phyloP scores from a whole-genome alignment of 352 stramenopile species.

The Globisporangium ultimum region DNA sequence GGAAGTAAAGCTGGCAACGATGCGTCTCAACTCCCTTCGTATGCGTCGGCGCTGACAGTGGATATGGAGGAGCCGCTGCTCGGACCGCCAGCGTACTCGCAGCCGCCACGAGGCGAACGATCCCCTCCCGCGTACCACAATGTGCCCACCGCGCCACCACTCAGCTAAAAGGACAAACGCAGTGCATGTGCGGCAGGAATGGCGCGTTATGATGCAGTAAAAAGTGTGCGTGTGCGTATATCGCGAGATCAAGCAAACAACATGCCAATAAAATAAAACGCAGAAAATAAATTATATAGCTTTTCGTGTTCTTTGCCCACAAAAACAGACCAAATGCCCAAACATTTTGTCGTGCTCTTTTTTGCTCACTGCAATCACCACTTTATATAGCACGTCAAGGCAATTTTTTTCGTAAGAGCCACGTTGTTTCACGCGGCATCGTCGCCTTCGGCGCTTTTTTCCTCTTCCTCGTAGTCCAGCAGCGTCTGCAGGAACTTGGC shows the following conservation, averaged over 20 bases:
- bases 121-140: slow-evolving; percentile 51
- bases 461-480: slow-evolving; percentile 53
- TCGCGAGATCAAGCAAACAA: too few species aligned
- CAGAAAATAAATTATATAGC: too few species aligned
- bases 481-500: slow-evolving; percentile 45
- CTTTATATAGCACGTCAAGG: too few species aligned
- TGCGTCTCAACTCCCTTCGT: slow-evolving; percentile 15
- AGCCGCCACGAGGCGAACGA: slow-evolving; percentile 28
- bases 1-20: too few species aligned
- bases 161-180: slow-evolving; percentile 19
- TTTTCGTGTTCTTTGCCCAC: too few species aligned
- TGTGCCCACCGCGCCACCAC: slow-evolving; percentile 59
- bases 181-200: too few species aligned
- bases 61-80: slow-evolving; percentile 75
- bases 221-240: too few species aligned
- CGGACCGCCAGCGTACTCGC: slow-evolving; percentile 29
- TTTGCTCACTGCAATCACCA: slow-evolving; percentile 5
- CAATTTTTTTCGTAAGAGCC: too few species aligned
- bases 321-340: too few species aligned
- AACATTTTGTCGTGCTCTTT: slow-evolving; percentile 1
- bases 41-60: slow-evolving; percentile 23
- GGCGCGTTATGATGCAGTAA: too few species aligned
- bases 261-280: too few species aligned
- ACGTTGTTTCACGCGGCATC: background rate
- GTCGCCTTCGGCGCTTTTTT: slow-evolving; percentile 44